These are phyloP conservation scores for Elsinoe batatas DNA, from an alignment of 2,329 filamentous ascomycete genomes.

Conservation along the genomic window DNA sequence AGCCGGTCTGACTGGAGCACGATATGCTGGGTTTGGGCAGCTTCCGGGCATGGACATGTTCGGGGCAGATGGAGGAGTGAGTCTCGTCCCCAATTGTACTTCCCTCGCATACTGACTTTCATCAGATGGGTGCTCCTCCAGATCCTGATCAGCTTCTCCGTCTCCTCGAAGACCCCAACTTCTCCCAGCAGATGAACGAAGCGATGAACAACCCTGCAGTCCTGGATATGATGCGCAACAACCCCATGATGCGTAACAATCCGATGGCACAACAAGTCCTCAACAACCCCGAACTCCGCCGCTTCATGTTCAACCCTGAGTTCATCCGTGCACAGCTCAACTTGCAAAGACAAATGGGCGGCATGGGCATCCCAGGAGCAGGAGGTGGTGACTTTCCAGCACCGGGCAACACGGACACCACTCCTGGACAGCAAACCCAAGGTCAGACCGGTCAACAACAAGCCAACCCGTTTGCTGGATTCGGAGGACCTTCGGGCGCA, in stretches of 20 bases:
- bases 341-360: constrained; percentile 59
- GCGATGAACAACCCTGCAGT: constrained; percentile 91
- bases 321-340: constrained; percentile 72
- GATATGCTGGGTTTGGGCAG: constrained; percentile 85
- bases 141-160: constrained; percentile 70
- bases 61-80: constrained; percentile 85
- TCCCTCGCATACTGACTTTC: constrained; percentile 18
- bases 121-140: constrained; percentile 79
- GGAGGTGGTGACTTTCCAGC: constrained; percentile 63
- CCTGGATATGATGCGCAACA: constrained; percentile 64
- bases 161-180: constrained; percentile 81
- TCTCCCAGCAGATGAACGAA: constrained; percentile 82
- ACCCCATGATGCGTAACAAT: constrained; percentile 71
- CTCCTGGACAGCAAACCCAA: constrained; percentile 38
- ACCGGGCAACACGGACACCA: constrained; percentile 83
- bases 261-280: constrained; percentile 82
- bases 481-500: constrained; percentile 28
- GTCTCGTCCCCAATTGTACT: constrained; percentile 25
- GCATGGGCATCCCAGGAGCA: constrained; percentile 36
- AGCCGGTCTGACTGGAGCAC: constrained; percentile 79
- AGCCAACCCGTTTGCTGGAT: constrained; percentile 40
- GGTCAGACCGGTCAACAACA: constrained; percentile 28
- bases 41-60: constrained; percentile 83
- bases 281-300: constrained; percentile 75
- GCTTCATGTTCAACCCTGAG: constrained; percentile 87